A percentile compares a stretch with the other conserved stretches of the same genome.
phyloP scores from a whole-genome alignment of 352 stramenopile species.

The Phytophthora idaei region DNA sequence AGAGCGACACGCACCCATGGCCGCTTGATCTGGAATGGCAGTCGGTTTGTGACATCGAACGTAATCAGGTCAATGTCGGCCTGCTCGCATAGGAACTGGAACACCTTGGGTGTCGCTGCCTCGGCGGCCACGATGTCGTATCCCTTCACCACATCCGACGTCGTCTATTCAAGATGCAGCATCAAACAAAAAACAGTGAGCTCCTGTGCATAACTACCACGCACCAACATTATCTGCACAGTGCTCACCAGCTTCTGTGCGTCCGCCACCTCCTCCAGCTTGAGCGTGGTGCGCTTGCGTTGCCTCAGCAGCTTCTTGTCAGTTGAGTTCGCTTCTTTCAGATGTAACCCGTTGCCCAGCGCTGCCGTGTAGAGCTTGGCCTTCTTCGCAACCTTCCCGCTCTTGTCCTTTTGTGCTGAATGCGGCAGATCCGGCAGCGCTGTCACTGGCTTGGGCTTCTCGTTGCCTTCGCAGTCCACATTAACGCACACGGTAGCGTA shows the following conservation, averaged over 20 bases:
- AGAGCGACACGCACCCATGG: conserved; percentile 51
- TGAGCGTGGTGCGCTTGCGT: conserved; percentile 76
- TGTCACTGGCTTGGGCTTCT: conserved; percentile 60
- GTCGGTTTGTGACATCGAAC: conserved; percentile 78
- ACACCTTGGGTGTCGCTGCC: conserved; percentile 66
- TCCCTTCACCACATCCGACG: conserved; percentile 57
- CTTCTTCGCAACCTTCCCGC: conserved; percentile 60
- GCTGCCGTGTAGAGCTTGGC: conserved; percentile 64
- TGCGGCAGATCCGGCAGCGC: conserved; percentile 41
- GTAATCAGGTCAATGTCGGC: conserved; percentile 83
- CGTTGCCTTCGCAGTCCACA: conserved; percentile 51
- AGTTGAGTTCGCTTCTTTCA: conserved; percentile 28
- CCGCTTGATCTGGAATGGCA: conserved; percentile 82
- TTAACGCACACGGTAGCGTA: conserved; percentile 70
- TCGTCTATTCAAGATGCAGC: conserved; percentile 39
- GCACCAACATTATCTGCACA: not conserved
- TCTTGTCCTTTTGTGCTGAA: conserved; percentile 38
- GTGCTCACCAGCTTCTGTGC: conserved; percentile 62
- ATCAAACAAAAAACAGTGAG: conserved; percentile 2
- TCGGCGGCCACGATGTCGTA: conserved; percentile 86
- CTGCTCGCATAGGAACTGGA: conserved; percentile 85
- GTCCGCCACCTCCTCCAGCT: conserved; percentile 72
- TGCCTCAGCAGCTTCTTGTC: conserved; percentile 52
- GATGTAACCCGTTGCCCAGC: conserved; percentile 45
- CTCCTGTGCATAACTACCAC: not conserved